Percentiles rank a stretch among this genome's conserved stretches.
Evolutionary conservation across 73 alveolate genomes (phyloP).

Genomic region (Paramecium bursaria): DNA sequence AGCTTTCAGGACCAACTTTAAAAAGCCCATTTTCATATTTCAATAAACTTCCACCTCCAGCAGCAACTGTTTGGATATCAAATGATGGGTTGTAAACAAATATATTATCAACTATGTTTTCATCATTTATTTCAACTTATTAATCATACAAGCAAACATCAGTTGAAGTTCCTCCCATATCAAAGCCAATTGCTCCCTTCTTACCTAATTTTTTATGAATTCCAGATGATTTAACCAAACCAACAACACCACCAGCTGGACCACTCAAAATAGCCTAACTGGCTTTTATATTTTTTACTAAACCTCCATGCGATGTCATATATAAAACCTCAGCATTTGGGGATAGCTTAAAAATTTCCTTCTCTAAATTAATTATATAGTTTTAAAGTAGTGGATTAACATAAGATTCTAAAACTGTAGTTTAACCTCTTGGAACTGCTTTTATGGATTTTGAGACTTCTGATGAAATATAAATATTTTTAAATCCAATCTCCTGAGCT

Average conservation of each 20-base stretch:
- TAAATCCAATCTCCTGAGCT: slow-evolving; percentile 5
- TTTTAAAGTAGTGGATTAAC: slow-evolving; percentile 13
- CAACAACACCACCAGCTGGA: slow-evolving; percentile 97
- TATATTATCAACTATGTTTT: slow-evolving; percentile 84
- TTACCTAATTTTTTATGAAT: slow-evolving; percentile 26
- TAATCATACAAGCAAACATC: slow-evolving; percentile 81
- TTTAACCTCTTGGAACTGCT: slow-evolving; percentile 31
- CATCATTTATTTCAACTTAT: slow-evolving; percentile 56
- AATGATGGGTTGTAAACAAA: slow-evolving; percentile 85
- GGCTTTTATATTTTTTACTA: slow-evolving; percentile 75
- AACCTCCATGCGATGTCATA: slow-evolving; percentile 94
- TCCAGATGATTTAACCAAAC: slow-evolving; percentile 73
- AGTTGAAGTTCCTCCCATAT: slow-evolving; percentile 98
- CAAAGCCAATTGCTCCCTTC: slow-evolving; percentile 87
- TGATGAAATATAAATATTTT: background rate
- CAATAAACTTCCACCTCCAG: slow-evolving; percentile 94
- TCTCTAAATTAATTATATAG: no score
- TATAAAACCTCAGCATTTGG: no score
- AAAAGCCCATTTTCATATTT: slow-evolving; percentile 82
- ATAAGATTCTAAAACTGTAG: slow-evolving; percentile 51
- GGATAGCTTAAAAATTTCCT: no score
- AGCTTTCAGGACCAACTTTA: slow-evolving; percentile 92
- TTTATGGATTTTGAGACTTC: slow-evolving; percentile 39
- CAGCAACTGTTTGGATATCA: slow-evolving; percentile 93
- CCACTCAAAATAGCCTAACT: slow-evolving; percentile 88